Percentiles rank a stretch among this genome's conserved stretches.
These are phyloP conservation scores for Ailanthus altissimus DNA, from an alignment of 345 rosid species.

Conservation along the genomic window DNA sequence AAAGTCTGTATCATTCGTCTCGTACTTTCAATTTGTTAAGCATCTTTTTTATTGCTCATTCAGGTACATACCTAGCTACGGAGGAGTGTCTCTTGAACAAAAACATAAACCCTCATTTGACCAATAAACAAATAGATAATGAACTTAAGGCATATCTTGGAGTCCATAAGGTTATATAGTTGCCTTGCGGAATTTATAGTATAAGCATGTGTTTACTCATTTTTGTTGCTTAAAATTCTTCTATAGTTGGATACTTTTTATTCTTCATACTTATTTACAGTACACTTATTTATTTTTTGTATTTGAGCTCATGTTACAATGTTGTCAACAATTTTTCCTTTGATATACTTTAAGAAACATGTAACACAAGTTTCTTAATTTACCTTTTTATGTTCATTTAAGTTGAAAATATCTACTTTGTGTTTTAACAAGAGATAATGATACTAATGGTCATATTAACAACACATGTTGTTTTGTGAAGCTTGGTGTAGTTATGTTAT, in stretches of 20 bases:
- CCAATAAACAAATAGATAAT: slow-evolving; percentile 72
- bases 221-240: slow-evolving; percentile 3
- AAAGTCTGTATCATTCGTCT: background rate
- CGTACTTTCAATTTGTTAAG: slow-evolving; percentile 7
- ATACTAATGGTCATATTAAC: slow-evolving; percentile 96
- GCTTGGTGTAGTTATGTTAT: slow-evolving; percentile 84
- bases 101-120: slow-evolving; percentile 80
- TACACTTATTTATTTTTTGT: background rate
- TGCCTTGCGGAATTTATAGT: slow-evolving; percentile 87
- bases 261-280: background rate
- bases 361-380: background rate
- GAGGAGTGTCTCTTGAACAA: slow-evolving; percentile 92
- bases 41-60: slow-evolving; percentile 18
- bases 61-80: slow-evolving; percentile 91
- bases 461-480: slow-evolving; percentile 91
- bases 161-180: slow-evolving; percentile 71
- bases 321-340: background rate
- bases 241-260: background rate
- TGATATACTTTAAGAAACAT: background rate
- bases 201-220: slow-evolving; percentile 12
- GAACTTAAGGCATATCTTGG: slow-evolving; percentile 78
- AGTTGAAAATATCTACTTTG: background rate
- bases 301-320: background rate
- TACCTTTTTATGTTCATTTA: background rate
- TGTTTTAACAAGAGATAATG: slow-evolving; percentile 79